Conservation (phyloP, 495 filamentous ascomycete species). For the Talaromyces stipitatus region DNA sequence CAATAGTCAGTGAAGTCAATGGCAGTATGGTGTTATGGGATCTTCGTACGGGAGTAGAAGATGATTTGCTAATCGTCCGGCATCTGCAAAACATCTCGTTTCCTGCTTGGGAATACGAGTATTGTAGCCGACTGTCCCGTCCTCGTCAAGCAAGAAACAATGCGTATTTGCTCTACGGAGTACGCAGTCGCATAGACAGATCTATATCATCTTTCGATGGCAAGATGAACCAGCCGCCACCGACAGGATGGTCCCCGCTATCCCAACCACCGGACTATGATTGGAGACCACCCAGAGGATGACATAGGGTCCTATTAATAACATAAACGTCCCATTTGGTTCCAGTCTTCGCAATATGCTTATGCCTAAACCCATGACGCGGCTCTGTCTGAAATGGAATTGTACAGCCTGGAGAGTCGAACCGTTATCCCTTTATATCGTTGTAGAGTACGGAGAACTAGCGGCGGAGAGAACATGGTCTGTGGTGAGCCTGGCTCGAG, state of each 20-base stretch:
- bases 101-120: no score
- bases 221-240: background rate
- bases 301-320: background rate
- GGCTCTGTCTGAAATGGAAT: background rate
- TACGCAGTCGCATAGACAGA: background rate
- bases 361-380: conserved; percentile 5
- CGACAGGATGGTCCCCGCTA: background rate
- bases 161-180: background rate
- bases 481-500: background rate
- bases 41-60: no score
- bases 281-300: background rate
- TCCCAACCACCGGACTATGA: background rate
- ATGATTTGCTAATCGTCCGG: background rate
- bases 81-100: no score
- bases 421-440: background rate
- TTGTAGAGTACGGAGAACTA: background rate
- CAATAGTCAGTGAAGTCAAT: background rate
- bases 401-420: background rate
- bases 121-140: no score
- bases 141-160: no score
- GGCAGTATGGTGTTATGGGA: background rate
- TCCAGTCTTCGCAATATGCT: background rate
- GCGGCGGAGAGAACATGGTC: background rate
- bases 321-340: background rate
- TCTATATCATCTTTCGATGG: background rate